Evolutionary conservation across 257 asterid genomes (phyloP).

Genomic region (Rehmannia glutinosa): DNA sequence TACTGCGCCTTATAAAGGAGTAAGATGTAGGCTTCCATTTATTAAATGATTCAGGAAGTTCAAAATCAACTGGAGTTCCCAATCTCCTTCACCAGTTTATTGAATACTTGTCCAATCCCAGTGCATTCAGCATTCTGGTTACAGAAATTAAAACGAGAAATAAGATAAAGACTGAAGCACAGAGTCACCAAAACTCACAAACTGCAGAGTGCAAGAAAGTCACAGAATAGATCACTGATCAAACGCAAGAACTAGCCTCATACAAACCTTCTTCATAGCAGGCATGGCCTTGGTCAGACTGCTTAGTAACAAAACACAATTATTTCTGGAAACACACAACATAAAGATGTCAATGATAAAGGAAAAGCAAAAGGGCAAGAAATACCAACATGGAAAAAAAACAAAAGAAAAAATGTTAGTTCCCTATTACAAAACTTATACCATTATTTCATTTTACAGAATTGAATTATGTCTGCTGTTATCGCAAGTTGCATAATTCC

Average conservation of each 20-base stretch:
- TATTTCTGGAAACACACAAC: slow-evolving; percentile 20
- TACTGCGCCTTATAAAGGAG: slow-evolving; percentile 84
- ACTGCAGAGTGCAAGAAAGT: not conserved
- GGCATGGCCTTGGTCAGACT: slow-evolving; percentile 46
- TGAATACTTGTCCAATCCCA: slow-evolving; percentile 60
- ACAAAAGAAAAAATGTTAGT: not conserved
- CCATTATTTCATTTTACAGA: not conserved
- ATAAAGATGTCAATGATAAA: slow-evolving; percentile 8
- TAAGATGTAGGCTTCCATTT: slow-evolving; percentile 62
- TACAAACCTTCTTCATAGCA: slow-evolving; percentile 55
- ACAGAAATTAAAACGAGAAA: slow-evolving; percentile 7
- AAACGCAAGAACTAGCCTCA: not conserved
- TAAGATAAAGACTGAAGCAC: not conserved
- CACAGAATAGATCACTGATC: not conserved
- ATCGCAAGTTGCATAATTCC: not conserved
- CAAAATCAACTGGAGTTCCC: slow-evolving; percentile 81
- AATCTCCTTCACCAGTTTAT: slow-evolving; percentile 54
- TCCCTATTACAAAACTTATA: not conserved
- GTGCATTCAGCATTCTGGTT: slow-evolving; percentile 39
- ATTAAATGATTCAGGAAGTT: slow-evolving; percentile 75
- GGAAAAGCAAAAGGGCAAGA: not conserved
- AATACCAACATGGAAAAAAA: not conserved
- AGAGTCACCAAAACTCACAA: not conserved
- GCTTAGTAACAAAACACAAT: slow-evolving; percentile 15
- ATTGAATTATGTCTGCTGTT: not conserved